These are phyloP conservation scores for Scytalidium lignicola DNA, from an alignment of 2,329 filamentous ascomycete genomes.

Conservation along the genomic window DNA sequence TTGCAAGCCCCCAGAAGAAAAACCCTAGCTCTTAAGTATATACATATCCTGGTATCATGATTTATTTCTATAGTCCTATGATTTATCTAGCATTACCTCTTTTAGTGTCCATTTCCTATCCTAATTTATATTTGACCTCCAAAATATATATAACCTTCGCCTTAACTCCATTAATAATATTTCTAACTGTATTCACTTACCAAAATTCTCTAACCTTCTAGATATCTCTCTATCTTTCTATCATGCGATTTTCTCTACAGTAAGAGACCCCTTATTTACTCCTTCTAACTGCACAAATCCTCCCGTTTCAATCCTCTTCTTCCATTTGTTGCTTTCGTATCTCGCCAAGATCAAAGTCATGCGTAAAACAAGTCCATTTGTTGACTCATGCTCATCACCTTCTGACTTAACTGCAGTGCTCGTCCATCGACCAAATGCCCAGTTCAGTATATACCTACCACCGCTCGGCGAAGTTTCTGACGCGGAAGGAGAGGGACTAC, in stretches of 20 bases:
- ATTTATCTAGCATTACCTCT: too few species aligned
- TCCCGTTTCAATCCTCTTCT: slow-evolving; percentile 61
- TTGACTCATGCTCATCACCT: slow-evolving; percentile 47
- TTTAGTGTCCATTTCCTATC: too few species aligned
- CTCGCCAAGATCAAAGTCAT: slow-evolving; percentile 73
- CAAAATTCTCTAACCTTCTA: not conserved
- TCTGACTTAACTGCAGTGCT: slow-evolving; percentile 60
- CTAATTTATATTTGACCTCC: too few species aligned
- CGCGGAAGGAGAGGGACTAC: slow-evolving; percentile 26
- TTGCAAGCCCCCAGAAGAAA: too few species aligned
- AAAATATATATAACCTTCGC: too few species aligned
- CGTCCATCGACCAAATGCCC: slow-evolving; percentile 95
- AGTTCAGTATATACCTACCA: slow-evolving; percentile 83
- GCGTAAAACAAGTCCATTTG: slow-evolving; percentile 51
- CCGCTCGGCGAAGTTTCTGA: slow-evolving; percentile 26
- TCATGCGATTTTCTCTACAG: slow-evolving; percentile 34
- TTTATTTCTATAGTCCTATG: too few species aligned
- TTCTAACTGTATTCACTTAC: too few species aligned
- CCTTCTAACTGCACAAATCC: slow-evolving; percentile 48
- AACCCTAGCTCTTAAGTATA: too few species aligned
- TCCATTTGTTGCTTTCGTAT: slow-evolving; percentile 72
- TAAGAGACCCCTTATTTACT: slow-evolving; percentile 41
- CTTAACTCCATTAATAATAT: too few species aligned
- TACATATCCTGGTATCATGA: too few species aligned
- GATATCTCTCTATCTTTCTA: not conserved